Evolutionary conservation across 192 early-diverging fungal species (phyloP), one percentile per base, ranked within the genome.

Genomic region (Backusella parvicylindrica): DNA sequence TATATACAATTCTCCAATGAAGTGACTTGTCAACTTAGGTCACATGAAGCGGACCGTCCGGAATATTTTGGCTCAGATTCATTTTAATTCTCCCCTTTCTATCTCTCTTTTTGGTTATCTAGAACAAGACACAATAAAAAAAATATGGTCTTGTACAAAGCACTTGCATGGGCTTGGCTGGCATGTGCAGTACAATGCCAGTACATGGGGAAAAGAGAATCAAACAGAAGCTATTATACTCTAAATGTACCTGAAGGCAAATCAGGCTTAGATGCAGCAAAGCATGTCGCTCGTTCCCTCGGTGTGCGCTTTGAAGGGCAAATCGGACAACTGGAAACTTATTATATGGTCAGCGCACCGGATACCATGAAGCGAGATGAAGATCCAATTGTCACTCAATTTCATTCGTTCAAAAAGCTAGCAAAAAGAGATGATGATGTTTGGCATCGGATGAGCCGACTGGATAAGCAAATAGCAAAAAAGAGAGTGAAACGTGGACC

Each of bases 271-370:
- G 23, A 70, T 16, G 33, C 41, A 18, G 68, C 68, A 18, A 16
- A 15, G 8, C 68, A 70, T 41, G 74, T 88, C 40, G 84, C 83
- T 2, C 64, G 77, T 2, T 60, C 79, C 13, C 70, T 89, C 12
- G 77, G 76, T 16, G 80, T 83, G 9, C 71, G 77, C 21, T 84
- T 83, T 30, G 80, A 88, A 36, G 92, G 93, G 5, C 84, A 77
- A 18, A 86, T 96, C 9, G 95, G 94, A 43, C 87, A 91, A 72
- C 77, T 96, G 26, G 21, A 67, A 0, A 84, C 90, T 33, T 88
- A 92, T 73, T 92, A 88, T 77, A 84, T 93, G 35, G 86, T 91
- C 47, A 89, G 89, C n/a, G 78, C 84, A 41, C 76, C 82, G 21
- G 88, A 86, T 56, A 38, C 74, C 16, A n/a, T 35, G 64, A 63